Conservation (phyloP, 2,329 filamentous ascomycete genomes). For the Trichoderma sp. region DNA sequence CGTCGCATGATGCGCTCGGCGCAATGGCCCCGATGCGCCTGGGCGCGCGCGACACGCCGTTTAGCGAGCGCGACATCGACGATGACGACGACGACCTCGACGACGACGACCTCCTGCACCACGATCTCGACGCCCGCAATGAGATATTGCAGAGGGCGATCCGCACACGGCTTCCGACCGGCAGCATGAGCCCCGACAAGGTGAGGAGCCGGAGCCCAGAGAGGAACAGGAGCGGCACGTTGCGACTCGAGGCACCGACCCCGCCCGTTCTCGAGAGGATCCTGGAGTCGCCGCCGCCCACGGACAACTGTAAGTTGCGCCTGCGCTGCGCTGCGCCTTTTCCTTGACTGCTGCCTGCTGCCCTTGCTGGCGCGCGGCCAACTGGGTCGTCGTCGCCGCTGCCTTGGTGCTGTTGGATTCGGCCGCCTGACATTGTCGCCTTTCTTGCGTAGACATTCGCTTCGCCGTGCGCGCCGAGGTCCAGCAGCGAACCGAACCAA, state of each 20-base stretch:
- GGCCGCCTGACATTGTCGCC: conserved; percentile 6
- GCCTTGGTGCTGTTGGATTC: neutral
- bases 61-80: conserved; percentile 32
- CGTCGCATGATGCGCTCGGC: conserved; percentile 55
- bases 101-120: conserved; percentile 35
- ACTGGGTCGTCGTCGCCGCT: neutral
- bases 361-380: neutral
- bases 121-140: conserved; percentile 35
- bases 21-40: conserved; percentile 43
- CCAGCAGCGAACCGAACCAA: conserved; percentile 81
- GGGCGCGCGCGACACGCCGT: conserved; percentile 34
- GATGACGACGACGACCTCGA: conserved; percentile 39
- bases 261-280: conserved; percentile 31
- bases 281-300: conserved; percentile 33
- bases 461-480: conserved; percentile 87
- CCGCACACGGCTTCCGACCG: conserved; percentile 57
- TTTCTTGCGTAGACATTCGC: conserved; percentile 67
- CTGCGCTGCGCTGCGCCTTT: conserved; percentile 39
- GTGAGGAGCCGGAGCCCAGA: conserved; percentile 51
- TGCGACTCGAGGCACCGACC: conserved; percentile 42
- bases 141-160: conserved; percentile 55
- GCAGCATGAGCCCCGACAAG: conserved; percentile 59
- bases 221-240: conserved; percentile 45
- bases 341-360: conserved; percentile 31
- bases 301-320: conserved; percentile 55